Base-by-base conservation (phyloP, 2,329 filamentous ascomycete species). In the Fonsecaea monophora region DNA sequence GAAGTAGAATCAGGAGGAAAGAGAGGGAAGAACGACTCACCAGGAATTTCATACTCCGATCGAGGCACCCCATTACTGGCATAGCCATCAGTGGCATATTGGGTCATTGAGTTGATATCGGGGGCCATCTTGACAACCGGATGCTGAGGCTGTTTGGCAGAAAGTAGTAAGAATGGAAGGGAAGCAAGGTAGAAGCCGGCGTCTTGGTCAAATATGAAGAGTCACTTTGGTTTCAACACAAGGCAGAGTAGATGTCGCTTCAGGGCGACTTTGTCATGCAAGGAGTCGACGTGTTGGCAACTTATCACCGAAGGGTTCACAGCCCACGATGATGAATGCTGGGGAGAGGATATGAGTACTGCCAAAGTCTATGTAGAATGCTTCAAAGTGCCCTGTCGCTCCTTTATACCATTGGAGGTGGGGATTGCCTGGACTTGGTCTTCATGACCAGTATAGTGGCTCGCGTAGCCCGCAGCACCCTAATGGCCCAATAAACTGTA, bases 31-130 rank as follows among this genome's bases (percentile, higher is more conserved):
- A 53, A 15, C 5, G 18, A 62, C 68, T 65, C 30, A 70, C 68
- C 68, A 13, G 71, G 71, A 34, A 73, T 73, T 1, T 86, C 84
- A 1, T 88, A 85, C 15, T 82, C 78, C 21, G 61, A 60, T 13
- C 86, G 86, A 2, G 78, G 75, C 0, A 82, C 73, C 0, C 80
- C 78, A 68, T 84, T 84, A 0, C 74, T 70, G 4, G 75, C 75
- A 68, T 77, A 78, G 8, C 75, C 75, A 7, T 77, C 76, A n/a
- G 71, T 73, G n/a, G 70, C 40, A 62, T 63, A 71, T 15, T 70
- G 65, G 38, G 69, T 65, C 60, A 71, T 63, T 12, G 65, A 35
- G 54, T 72, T 70, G 62, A 73, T 72, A 61, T 73, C 71, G 12
- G 71, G 71, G 9, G 71, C 71, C 71, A 73, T 73, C 10, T 18